These are phyloP conservation scores for Suillus clintonianus DNA, from an alignment of 768 basidiomycete genomes.

Conservation along the genomic window DNA sequence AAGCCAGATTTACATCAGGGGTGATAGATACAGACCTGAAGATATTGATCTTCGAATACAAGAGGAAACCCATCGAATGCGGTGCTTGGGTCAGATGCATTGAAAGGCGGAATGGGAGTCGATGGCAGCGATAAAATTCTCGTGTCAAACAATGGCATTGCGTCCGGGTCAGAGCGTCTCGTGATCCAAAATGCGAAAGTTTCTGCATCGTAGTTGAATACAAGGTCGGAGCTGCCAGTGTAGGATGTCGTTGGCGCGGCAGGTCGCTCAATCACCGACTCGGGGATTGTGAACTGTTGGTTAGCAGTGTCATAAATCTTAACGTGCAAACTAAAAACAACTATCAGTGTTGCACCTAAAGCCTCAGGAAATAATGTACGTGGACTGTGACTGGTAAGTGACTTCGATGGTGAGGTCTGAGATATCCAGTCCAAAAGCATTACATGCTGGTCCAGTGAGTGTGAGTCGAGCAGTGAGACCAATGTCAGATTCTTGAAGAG, in stretches of 20 bases:
- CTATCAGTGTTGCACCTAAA: neutral
- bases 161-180: slow-evolving; percentile 53
- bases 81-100: slow-evolving; percentile 44
- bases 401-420: slow-evolving; percentile 57
- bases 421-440: slow-evolving; percentile 61
- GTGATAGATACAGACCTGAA: slow-evolving; percentile 46
- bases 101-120: slow-evolving; percentile 49
- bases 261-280: slow-evolving; percentile 46
- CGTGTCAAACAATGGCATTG: slow-evolving; percentile 63
- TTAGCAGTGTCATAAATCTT: slow-evolving; percentile 59
- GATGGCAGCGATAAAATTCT: slow-evolving; percentile 55
- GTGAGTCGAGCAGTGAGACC: slow-evolving; percentile 54
- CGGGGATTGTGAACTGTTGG: slow-evolving; percentile 62
- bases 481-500: slow-evolving; percentile 38
- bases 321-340: slow-evolving; percentile 52
- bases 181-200: slow-evolving; percentile 80
- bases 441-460: slow-evolving; percentile 54
- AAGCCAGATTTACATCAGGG: neutral
- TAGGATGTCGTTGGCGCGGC: slow-evolving; percentile 29
- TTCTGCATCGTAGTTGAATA: slow-evolving; percentile 58
- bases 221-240: slow-evolving; percentile 49
- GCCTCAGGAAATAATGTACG: slow-evolving; percentile 27
- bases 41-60: slow-evolving; percentile 73
- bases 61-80: slow-evolving; percentile 60
- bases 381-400: slow-evolving; percentile 53